These are phyloP conservation scores for Sequoiadendron giganteum DNA, from an alignment of 75 land plant genomes.

Conservation along the genomic window DNA sequence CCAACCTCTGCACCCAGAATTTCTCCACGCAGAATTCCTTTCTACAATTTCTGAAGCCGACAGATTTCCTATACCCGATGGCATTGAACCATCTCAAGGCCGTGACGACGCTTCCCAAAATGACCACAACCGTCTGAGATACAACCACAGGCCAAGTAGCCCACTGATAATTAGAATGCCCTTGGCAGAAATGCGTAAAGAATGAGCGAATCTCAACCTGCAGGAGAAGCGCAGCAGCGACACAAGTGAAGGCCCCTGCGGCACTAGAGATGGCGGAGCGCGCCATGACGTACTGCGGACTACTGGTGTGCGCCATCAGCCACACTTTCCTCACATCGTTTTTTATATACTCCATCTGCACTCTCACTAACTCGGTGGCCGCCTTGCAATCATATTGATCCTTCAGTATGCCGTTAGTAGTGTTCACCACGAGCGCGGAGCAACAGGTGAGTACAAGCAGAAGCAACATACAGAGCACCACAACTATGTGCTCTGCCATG, in stretches of 20 bases:
- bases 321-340: constrained; percentile 30
- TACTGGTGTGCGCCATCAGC: constrained; percentile 47
- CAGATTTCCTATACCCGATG: constrained; percentile 14
- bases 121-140: constrained; percentile 24
- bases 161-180: constrained; percentile 43
- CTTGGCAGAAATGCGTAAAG: constrained; percentile 26
- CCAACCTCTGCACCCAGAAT: constrained; percentile 35
- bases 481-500: constrained; percentile 24
- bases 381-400: constrained; percentile 23
- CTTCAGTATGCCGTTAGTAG: constrained; percentile 27
- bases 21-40: constrained; percentile 23
- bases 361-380: constrained; percentile 13
- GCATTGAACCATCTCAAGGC: constrained; percentile 37
- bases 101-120: constrained; percentile 39
- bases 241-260: constrained; percentile 25
- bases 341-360: constrained; percentile 11
- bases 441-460: constrained; percentile 27
- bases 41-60: not conserved
- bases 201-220: constrained; percentile 28
- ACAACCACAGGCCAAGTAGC: constrained; percentile 20
- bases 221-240: constrained; percentile 20
- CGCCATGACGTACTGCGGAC: constrained; percentile 47
- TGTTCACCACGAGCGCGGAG: constrained; percentile 27
- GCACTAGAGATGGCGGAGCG: constrained; percentile 30
- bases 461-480: constrained; percentile 31